Evolutionary conservation across 208 protist genomes (phyloP), one percentile per base, ranked within the genome.

Genomic region (Angomonas deanei): DNA sequence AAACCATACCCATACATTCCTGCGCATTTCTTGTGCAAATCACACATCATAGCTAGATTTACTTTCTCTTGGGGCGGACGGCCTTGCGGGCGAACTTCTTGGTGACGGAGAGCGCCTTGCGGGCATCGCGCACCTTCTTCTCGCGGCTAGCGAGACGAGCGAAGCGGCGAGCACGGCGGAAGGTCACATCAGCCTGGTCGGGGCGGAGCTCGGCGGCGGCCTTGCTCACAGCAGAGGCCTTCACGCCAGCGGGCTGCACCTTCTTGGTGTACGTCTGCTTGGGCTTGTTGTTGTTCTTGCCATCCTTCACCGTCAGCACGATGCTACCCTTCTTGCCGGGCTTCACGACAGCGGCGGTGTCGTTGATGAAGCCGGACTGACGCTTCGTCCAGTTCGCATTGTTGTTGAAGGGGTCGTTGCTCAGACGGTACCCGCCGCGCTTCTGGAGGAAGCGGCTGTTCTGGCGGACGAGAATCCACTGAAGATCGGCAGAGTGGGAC

Each of bases 371-470:
- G n/a, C 85, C 85, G 17, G 77, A 76, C 46, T 92, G 81, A 65
- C 85, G 82, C 82, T 89, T 92, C 64, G 85, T 92, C 82, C 82
- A 88, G 77, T 80, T 92, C 79, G 79, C 85, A 74, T 87, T 89
- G 82, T 83, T 92, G 82, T 92, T 92, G 74, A 92, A 89, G 33
- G 85, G 82, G 72, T 92, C 85, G 75, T 64, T 88, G 82, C 80
- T 88, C 73, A 92, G 68, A 53, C 85, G 85, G 53, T 88, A 75
- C 58, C 80, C 80, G 54, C 74, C 70, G 73, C 86, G 86, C 86
- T 88, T 86, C 80, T 89, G 82, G 74, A 92, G 78, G 69, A 84
- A 92, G 68, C 81, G 79, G 78, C 80, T 93, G 83, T 88, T 89
- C 71, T 82, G 76, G 70, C 82, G 82, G 31, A 90, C 86, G 61